Base-by-base conservation (phyloP, 768 basidiomycete species). In the Harrya chromipes region DNA sequence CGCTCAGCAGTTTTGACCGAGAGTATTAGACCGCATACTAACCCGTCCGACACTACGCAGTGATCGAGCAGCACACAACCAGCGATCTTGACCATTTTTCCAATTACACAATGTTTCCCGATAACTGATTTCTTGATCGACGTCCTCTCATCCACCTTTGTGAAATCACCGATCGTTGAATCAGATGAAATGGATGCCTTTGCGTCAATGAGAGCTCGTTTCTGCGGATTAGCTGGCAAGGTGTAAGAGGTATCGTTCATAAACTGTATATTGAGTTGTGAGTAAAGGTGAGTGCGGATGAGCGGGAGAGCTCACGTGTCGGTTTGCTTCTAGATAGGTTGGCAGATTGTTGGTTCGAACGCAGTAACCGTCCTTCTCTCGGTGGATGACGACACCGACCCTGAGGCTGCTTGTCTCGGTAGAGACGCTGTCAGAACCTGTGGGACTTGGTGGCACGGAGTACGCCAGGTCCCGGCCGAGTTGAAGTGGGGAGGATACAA, bases 61-160 rank as follows among this genome's bases (percentile, higher is more conserved):
- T 95, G 93, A 62, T 97, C 94, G 55, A 94, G 75, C 20, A 97
- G 65, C 7, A 95, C 79, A 56, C 88, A 94, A 11, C 89, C 87
- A 3, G 75, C 76, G 40, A 97, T 82, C 66, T 83, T 90, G n/a
- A 80, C 87, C 75, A 85, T 85, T 65, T 82, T 86, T 3, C 91
- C 91, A 46, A 94, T 86, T 14, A 83, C 71, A 56, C 91, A 94
- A 63, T 94, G 92, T 50, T 84, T 77, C 9, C 90, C 90, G 26
- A 93, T 79, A 16, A 90, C 75, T 2, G 82, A 84, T 59, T 82
- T 83, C 64, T 92, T 95, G 62, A 97, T 85, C 21, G 74, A 83
- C 10, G 87, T 81, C 42, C 82, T 80, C 61, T 94, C 94, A 2
- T 82, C 83, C 5, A 97, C 76, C 48, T 84, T 83, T 12, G 92